A percentile compares a stretch with the other conserved stretches of the same genome.
Evolutionary conservation across 352 stramenopile species (phyloP).

Genomic region (Blastocystis hominis): DNA sequence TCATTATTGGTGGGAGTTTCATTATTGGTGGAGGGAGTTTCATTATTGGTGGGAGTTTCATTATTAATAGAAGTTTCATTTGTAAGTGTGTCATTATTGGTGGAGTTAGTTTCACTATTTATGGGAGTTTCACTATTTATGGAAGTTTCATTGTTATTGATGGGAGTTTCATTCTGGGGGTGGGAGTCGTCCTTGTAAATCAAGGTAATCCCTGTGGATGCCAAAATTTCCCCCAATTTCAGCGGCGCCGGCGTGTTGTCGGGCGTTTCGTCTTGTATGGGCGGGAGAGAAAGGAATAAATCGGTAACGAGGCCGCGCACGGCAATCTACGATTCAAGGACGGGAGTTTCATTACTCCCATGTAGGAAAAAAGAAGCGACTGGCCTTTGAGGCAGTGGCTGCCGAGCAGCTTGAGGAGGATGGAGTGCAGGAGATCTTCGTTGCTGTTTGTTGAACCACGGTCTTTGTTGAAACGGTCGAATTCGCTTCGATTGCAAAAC

Average conservation of each 20-base stretch:
- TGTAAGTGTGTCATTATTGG: background rate
- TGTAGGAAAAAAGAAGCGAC: constrained; percentile 36
- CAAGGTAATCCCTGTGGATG: background rate
- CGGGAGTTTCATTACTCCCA: background rate
- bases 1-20: background rate
- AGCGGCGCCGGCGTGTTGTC: background rate
- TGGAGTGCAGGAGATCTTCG: background rate
- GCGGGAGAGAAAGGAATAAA: background rate
- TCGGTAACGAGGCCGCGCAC: background rate
- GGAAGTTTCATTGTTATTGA: background rate
- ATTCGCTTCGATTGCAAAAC: constrained; percentile 7
- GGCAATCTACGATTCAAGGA: background rate
- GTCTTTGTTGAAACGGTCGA: constrained; percentile 51
- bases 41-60: background rate
- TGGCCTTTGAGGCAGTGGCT: constrained; percentile 4
- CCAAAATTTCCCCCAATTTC: background rate
- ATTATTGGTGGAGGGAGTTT: background rate
- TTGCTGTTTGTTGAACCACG: constrained; percentile 14
- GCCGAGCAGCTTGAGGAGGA: background rate
- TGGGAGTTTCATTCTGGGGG: background rate
- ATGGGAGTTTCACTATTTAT: no score
- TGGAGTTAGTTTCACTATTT: background rate
- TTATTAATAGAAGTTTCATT: background rate
- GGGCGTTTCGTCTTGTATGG: background rate
- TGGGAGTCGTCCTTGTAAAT: background rate